Percentiles rank a stretch among this genome's conserved stretches.
Conservation (phyloP, 768 basidiomycete species). For the Psilocybe cubensis region DNA sequence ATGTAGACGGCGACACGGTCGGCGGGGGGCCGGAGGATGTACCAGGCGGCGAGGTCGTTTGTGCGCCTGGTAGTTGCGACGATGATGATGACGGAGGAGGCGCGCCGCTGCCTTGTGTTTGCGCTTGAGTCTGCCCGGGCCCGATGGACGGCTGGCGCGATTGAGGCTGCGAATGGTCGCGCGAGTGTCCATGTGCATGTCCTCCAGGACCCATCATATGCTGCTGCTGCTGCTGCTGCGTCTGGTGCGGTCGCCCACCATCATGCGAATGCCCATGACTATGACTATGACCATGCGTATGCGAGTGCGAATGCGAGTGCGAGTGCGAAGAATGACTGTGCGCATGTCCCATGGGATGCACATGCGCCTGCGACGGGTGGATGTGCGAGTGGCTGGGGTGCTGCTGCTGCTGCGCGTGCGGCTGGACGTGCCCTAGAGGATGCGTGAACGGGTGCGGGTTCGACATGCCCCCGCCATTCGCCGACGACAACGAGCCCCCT, state of each 20-base stretch:
- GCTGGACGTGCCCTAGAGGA: conserved; percentile 2
- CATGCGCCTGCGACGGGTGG: not conserved
- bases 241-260: too few relatives aligned
- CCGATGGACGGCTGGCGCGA: not conserved
- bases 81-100: not conserved
- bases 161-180: not conserved
- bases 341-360: not conserved
- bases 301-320: not conserved
- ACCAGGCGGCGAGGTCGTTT: not conserved
- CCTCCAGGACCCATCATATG: too few relatives aligned
- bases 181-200: not conserved
- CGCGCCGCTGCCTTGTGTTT: not conserved
- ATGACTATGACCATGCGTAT: not conserved
- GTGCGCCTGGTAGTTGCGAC: not conserved
- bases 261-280: not conserved
- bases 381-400: conserved; percentile 3
- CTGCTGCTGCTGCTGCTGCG: too few relatives aligned
- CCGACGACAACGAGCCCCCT: not conserved
- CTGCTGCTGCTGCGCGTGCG: not conserved
- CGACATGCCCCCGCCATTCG: not conserved
- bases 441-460: conserved; percentile 11
- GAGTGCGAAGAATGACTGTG: not conserved
- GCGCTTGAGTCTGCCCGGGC: not conserved
- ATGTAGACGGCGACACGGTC: not conserved
- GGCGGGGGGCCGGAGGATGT: not conserved